Base-by-base conservation (phyloP, 768 basidiomycete genomes). In the Paxillus involutus region DNA sequence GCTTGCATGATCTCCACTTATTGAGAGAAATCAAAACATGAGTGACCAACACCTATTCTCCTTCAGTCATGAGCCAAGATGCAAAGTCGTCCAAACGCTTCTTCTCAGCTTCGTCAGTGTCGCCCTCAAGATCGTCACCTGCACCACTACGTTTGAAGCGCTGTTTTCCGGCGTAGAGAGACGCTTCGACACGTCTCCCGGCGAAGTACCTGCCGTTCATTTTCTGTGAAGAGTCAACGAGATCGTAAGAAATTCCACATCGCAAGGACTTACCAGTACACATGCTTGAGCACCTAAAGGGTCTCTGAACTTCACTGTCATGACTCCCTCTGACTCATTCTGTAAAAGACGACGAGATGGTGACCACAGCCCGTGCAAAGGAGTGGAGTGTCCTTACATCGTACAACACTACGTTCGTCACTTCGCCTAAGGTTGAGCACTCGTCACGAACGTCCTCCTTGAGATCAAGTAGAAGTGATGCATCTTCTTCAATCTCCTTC, bases 381-480 rank as follows among this genome's bases (percentile, higher is more conserved):
- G 32, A 16, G 43, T 2, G 10, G 24, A 52, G 47, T 13, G 39
- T 11, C 78, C 91, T 71, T 69, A 96, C 96, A 73, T 99, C 96
- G 65, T 96, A 98, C 39, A 99, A 71, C 30, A 93, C 86, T 1
- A 98, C 91, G 61, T 94, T 98, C 0, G 97, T 98, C 4, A 99
- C 97, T 62, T 95, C 91, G 29, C 97, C 97, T 12, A 98, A 70
- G 0, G 81, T 80, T 47, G 89, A 84, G 58, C 94, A 94, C 67
- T 98, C 96, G 33, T 96, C 94, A 51, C 96, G 82, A 16, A 98
- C 94, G 60, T 98, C 96, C 64, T 97, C 94, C 67, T 98, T 98
- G 48, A 98, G 79, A 61, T 98, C 96, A 13, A 98, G 81, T 17
- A 98, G 73, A 24, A 98, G 73, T 7, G 91, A 79, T 0, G 91